A percentile compares a stretch with the other conserved stretches of the same genome.
Conservation (phyloP, 2,329 filamentous ascomycete genomes). For the Xylariaceae sp. region DNA sequence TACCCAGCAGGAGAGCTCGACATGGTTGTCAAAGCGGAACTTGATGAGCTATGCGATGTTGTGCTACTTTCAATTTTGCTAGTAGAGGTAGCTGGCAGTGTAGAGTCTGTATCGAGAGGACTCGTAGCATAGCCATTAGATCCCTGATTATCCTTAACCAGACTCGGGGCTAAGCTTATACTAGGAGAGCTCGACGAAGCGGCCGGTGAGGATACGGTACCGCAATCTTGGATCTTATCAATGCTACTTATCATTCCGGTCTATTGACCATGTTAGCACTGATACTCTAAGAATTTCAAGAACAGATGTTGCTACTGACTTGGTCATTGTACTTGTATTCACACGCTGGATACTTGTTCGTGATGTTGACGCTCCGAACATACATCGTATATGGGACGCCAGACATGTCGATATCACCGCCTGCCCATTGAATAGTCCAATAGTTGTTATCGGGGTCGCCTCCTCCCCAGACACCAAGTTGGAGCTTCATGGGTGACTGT, state of each 20-base stretch:
- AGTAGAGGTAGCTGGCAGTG: neutral
- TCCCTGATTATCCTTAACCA: slow-evolving; percentile 15
- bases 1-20: neutral
- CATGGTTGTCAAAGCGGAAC: neutral
- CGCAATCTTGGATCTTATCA: slow-evolving; percentile 24
- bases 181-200: slow-evolving; percentile 1
- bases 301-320: slow-evolving; percentile 17
- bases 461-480: slow-evolving; percentile 31
- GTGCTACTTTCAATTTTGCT: neutral
- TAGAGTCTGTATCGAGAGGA: slow-evolving; percentile 1
- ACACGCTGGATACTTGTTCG: slow-evolving; percentile 31
- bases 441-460: slow-evolving; percentile 27
- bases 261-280: slow-evolving; percentile 19
- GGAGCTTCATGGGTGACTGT: slow-evolving; percentile 31
- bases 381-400: slow-evolving; percentile 27
- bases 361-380: slow-evolving; percentile 32
- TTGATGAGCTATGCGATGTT: neutral
- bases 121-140: slow-evolving; percentile 10
- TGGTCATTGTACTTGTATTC: slow-evolving; percentile 29
- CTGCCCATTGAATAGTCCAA: slow-evolving; percentile 31
- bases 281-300: neutral
- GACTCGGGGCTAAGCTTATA: slow-evolving; percentile 8
- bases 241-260: slow-evolving; percentile 24
- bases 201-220: slow-evolving; percentile 7
- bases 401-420: slow-evolving; percentile 28